phyloP scores from a whole-genome alignment of 345 rosid genomes.

The Moringa oleifera region DNA sequence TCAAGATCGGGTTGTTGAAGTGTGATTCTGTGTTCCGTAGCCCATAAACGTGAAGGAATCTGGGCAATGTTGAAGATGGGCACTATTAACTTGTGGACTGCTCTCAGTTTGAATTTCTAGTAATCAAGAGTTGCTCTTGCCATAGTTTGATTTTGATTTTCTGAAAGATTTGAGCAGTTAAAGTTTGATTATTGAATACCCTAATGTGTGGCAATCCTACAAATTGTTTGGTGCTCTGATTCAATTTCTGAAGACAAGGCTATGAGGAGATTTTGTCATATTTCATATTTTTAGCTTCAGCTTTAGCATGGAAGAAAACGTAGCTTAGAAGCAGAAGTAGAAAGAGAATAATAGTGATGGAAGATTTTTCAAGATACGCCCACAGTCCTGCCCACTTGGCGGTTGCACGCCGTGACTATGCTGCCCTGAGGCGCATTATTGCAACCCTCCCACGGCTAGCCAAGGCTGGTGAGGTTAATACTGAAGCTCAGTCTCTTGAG shows the following conservation, averaged over 20 bases:
- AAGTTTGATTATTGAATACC: conserved; percentile 8
- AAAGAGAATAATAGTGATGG: conserved; percentile 39
- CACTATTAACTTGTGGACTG: conserved; percentile 7
- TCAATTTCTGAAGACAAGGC: conserved; percentile 13
- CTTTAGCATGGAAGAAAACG: conserved; percentile 19
- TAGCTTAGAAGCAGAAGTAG: conserved; percentile 19
- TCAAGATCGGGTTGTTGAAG: conserved; percentile 17
- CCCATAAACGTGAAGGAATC: conserved; percentile 1
- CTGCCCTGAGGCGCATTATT: conserved; percentile 56
- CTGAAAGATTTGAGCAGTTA: conserved; percentile 1
- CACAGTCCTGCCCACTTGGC: conserved; percentile 94
- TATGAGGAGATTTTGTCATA: not conserved
- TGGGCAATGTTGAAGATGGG: conserved; percentile 9
- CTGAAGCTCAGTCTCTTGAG: conserved; percentile 69
- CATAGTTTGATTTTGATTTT: conserved; percentile 12
- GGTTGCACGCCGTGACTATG: conserved; percentile 68
- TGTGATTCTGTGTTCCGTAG: conserved; percentile 14
- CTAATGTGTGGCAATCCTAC: conserved; percentile 12
- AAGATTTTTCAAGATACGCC: conserved; percentile 60
- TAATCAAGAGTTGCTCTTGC: conserved; percentile 13
- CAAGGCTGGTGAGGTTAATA: conserved; percentile 80
- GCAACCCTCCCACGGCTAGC: conserved; percentile 60
- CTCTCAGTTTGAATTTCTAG: conserved; percentile 15
- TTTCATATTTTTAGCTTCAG: conserved; percentile 3
- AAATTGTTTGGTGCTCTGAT: conserved; percentile 1